Evolutionary conservation across 2,329 filamentous ascomycete genomes (phyloP).

Genomic region (Aaosphaeria pasadenensis): DNA sequence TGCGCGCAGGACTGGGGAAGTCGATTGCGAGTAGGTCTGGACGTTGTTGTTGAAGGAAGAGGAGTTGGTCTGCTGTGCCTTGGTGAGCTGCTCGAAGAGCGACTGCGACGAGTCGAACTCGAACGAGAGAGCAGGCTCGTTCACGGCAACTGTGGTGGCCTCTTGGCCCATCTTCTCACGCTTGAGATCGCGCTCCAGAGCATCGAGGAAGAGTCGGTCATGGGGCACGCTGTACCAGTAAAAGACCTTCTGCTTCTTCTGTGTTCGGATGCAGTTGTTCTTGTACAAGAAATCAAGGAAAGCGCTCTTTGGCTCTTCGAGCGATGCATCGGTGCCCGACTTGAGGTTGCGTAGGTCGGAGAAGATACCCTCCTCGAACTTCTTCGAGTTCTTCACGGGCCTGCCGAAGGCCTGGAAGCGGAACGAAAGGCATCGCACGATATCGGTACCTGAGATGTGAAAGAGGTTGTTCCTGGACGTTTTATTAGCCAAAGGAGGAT

Average conservation of each 20-base stretch:
- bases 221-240: conserved; percentile 99
- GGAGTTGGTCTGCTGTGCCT: conserved; percentile 97
- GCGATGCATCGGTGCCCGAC: conserved; percentile 93
- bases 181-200: conserved; percentile 94
- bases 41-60: conserved; percentile 83
- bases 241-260: conserved; percentile 99
- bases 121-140: conserved; percentile 95
- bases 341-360: conserved; percentile 97
- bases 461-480: conserved; percentile 86
- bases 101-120: conserved; percentile 99
- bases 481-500: conserved; percentile 20
- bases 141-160: conserved; percentile 92
- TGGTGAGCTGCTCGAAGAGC: conserved; percentile 98
- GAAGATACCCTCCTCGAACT: conserved; percentile 99
- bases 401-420: conserved; percentile 97
- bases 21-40: conserved; percentile 70
- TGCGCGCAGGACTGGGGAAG: conserved; percentile 83
- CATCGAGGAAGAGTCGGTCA: conserved; percentile 95
- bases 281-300: conserved; percentile 99
- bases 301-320: conserved; percentile 97
- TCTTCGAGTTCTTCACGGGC: conserved; percentile 99
- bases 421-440: conserved; percentile 96
- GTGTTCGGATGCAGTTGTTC: conserved; percentile 99
- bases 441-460: conserved; percentile 98
- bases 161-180: conserved; percentile 99